Base-by-base conservation (phyloP, 345 rosid genomes). In the Populus tremula region DNA sequence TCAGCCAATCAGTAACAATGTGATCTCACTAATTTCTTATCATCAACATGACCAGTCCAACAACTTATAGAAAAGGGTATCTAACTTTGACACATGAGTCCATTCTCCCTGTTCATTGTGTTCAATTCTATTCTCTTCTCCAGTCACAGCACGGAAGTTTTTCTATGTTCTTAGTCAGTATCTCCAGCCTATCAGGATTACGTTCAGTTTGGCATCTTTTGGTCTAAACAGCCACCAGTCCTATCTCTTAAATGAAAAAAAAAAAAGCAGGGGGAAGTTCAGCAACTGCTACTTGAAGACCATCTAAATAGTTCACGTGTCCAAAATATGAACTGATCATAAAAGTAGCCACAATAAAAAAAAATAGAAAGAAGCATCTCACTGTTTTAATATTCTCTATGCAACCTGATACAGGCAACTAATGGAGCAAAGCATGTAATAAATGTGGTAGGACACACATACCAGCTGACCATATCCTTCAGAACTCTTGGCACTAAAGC, bases 391-490 rank as follows among this genome's bases (percentile, higher is more conserved):
- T 43, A 25, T 43, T 31, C 61, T 43, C 45, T 33, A 43, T 41
- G 33, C 62, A 20, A 61, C 72, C 69, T 31, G 21, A 70, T 27
- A n/a, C 36, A 45, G 71, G 70, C 70, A 83, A 70, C 21, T 16
- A 27, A 45, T 6, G 13, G 21, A 69, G 62, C 62, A n/a, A 47
- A 74, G 23, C 36, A 23, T 25, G 49, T 35, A 23, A 9, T 27
- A 54, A 23, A 47, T 8, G 67, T 67, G 53, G 27, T 1, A 53
- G 66, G 45, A 66, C 63, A 45, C 73, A 50, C 80, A 65, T 85
- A 93, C 98, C 96, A 90, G 78, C 97, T 93, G 79, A 90, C 95
- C 86, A 84, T 84, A 85, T 89, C 84, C 68, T 61, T 86, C 61
- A 87, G 71, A 39, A 88, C 86, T 80, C 91, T 85, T 33, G 98